Evolutionary conservation across 2,329 filamentous ascomycete genomes (phyloP), one percentile per base, ranked within the genome.

Genomic region (Arthroderma sp.): DNA sequence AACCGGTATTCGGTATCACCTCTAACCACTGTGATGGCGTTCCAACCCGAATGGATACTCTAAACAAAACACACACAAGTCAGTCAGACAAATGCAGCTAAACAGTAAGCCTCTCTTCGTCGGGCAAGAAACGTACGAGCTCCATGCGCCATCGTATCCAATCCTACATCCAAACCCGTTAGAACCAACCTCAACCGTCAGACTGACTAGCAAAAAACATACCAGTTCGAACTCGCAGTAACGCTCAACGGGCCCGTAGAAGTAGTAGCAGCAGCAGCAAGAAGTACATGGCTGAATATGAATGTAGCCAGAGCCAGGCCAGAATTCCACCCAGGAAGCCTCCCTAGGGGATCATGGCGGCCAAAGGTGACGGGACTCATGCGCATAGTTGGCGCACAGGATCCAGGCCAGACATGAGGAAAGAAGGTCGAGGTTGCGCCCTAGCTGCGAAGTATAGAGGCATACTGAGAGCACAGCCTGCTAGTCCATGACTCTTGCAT

Each of bases 1-100:
- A 61, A n/a, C 64, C 57, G 25, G 66, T 69, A 54, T 59, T 66
- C 21, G 67, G 67, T 39, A 68, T 58, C 11, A 68, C 60, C n/a
- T 60, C 61, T 19, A 69, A 43, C 62, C 63, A 68, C 61, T 69
- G 67, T 53, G 65, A 59, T 15, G 66, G 67, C 17, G 62, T 62
- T 33, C 67, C 67, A 31, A 67, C 64, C 21, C 65, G 62, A 52
- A 68, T 65, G 25, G 57, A 63, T 35, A 66, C 57, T 19, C 61
- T 62, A 33, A 33, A 51, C 61, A 21, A 33, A 51, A 33, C 15
- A 7, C 19, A 11, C 28, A 38, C 15, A 9, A 31, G 44, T 51
- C 13, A 23, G 35, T 31, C 9, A 19, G 44, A 7, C 33, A 19
- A 31, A 15, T 9, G 11, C 28, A 3, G 25, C 33, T 19, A 8